Evolutionary conservation across 345 rosid species (phyloP).

Genomic region (Populus pruinosa): DNA sequence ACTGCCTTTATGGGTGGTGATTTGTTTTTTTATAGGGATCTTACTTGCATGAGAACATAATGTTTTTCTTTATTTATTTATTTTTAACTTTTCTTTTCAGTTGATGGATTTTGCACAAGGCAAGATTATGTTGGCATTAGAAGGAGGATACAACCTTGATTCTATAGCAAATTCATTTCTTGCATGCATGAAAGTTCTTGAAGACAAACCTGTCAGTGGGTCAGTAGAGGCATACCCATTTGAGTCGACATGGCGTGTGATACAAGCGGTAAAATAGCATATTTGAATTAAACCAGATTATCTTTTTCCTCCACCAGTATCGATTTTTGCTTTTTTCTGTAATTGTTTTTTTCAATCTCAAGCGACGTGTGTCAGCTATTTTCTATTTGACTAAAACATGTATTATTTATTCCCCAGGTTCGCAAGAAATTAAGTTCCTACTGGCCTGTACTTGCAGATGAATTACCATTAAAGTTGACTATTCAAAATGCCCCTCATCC

Average conservation of each 20-base stretch:
- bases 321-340: background rate
- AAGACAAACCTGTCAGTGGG: conserved; percentile 42
- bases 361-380: no score
- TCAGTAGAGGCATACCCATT: conserved; percentile 73
- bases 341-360: no score
- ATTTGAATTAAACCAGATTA: no score
- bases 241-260: conserved; percentile 86
- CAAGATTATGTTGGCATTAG: conserved; percentile 77
- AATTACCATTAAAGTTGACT: conserved; percentile 54
- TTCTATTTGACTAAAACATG: conserved; percentile 12
- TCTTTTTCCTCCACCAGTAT: background rate
- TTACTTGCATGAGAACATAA: background rate
- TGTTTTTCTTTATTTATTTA: background rate
- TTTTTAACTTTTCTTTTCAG: conserved; percentile 28
- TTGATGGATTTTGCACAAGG: conserved; percentile 83
- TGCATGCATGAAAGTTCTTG: conserved; percentile 87
- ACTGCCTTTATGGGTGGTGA: background rate
- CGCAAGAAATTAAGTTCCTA: conserved; percentile 52
- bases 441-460: conserved; percentile 75
- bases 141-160: conserved; percentile 90
- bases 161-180: conserved; percentile 81
- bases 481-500: conserved; percentile 41
- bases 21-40: background rate
- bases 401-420: conserved; percentile 47
- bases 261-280: conserved; percentile 50